Base-by-base conservation (phyloP, 2,329 filamentous ascomycete species). In the Aureobasidium sp. region DNA sequence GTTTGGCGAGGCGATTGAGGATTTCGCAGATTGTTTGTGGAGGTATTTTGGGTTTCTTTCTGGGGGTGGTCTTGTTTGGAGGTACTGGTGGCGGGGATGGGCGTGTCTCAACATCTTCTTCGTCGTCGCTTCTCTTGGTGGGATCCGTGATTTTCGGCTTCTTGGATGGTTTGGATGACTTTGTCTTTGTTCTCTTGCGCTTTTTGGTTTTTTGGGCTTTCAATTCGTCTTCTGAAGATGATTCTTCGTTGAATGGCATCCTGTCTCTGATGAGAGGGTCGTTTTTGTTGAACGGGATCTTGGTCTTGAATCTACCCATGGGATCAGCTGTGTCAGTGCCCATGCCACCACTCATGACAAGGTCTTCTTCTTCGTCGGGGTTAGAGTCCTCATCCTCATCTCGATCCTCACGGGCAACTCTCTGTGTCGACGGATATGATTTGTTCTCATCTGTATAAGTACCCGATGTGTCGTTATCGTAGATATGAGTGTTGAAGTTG, bases 221-320 rank as follows among this genome's bases (percentile, higher is more conserved):
- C 1, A n/a, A 2, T 7, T 57, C 36, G n/a, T 55, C 51, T 5
- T n/a, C 22, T 29, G 49, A 39, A 34, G 20, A 39, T 11, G 45
- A 48, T 4, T 45, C 20, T 15, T 62, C 31, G 1, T 14, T 9
- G 29, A 34, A 36, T 36, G n/a, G 7, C 5, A 7, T 34, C 31
- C 25, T 53, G 37, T 55, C 52, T 49, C 25, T 61, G 34, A 44
- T 62, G 1, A 60, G 5, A 58, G 51, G 3, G 41, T 49, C 41
- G 52, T 14, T 20, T 36, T 36, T 17, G 52, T 55, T 55, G 37
- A 31, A 55, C 1, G 22, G 25, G 17, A 31, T 44, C 3, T 12
- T 39, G 22, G 29, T 15, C 0, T n/a, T 20, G 15, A 42, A 42
- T n/a, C 44, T 27, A 17, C 45, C 7, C 15, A n/a, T 31, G 0